These are phyloP conservation scores for Trichoderma virens DNA, from an alignment of 495 filamentous ascomycete species.

Conservation along the genomic window DNA sequence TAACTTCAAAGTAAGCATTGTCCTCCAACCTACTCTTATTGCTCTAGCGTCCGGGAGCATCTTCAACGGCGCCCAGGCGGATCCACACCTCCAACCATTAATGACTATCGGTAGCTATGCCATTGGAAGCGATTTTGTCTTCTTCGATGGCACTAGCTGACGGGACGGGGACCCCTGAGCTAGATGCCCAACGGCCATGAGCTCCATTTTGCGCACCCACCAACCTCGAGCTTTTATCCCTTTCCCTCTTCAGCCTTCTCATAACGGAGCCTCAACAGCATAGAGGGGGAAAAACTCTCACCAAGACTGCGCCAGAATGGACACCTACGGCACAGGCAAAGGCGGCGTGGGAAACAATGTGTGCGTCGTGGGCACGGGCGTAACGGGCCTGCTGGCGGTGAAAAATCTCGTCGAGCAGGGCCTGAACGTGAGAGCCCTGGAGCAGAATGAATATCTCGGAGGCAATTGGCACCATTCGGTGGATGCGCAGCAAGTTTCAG, in stretches of 20 bases:
- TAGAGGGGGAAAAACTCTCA: too few species aligned
- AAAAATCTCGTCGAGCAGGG: constrained; percentile 4
- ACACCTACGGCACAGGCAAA: neutral
- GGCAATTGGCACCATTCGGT: constrained; percentile 4
- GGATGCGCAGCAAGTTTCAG: neutral
- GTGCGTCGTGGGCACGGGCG: neutral
- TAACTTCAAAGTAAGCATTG: too few species aligned
- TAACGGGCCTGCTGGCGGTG: neutral
- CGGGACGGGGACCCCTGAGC: neutral
- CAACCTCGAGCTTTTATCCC: neutral
- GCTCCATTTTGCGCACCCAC: constrained; percentile 4
- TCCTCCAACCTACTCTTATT: too few species aligned
- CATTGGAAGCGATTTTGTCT: neutral
- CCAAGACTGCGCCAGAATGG: neutral
- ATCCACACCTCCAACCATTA: neutral
- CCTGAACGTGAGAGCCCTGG: neutral
- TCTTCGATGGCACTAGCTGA: constrained; percentile 2
- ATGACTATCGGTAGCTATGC: neutral
- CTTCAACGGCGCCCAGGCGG: neutral
- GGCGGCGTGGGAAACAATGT: neutral
- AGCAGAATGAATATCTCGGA: neutral
- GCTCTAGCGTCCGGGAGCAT: neutral
- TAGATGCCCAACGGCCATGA: constrained; percentile 5
- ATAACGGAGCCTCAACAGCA: neutral
- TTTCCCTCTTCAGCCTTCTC: neutral